Evolutionary conservation across 176 grass and related monocot species (phyloP), one percentile per base, ranked within the genome.

Genomic region (Cenchrus purpureus): DNA sequence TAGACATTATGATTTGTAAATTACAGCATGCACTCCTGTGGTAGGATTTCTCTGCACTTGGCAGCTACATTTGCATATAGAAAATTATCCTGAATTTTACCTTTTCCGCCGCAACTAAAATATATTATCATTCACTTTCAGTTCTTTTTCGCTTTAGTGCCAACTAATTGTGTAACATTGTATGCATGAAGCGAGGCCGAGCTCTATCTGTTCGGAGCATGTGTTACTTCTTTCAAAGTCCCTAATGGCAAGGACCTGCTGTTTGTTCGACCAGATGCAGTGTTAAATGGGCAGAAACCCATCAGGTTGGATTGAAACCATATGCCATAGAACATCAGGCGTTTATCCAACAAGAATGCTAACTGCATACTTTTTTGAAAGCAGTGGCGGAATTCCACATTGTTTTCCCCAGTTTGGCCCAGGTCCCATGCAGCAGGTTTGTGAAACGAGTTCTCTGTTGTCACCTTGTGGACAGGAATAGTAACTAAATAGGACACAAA

Each of bases 381-480:
- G 12, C 87, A 98, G 96, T 83, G 96, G 96, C 37, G 96, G 96
- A 83, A 92, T 98, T 83, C 96, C 96, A 87, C 96, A 98, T 87
- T 98, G 96, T 86, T 98, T 98, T 50, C 96, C 96, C 17, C 96
- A 98, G 78, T 98, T 98, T 68, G 96, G 96, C 66, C 96, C 96
- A 54, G 93, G 96, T 25, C 50, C 87, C 44, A 98, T 98, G 76
- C 93, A 95, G 79, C 96, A 98, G 93, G 93, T 95, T 85, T 75
- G 49, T 74, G 56, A 65, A 74, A 49, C 57, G 10, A 54, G 17
- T 85, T 83, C 81, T 89, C 29, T 74, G 8, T 72, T 76, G 22
- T 64, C 22, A 22, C 51, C 50, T 65, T 86, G 17, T 58, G 14
- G 57, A 72, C 7, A 46, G 8, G 16, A 68, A 57, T 71, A 58